Conservation (phyloP, 2,329 filamentous ascomycete species). For the Verticillium albo-atrum region DNA sequence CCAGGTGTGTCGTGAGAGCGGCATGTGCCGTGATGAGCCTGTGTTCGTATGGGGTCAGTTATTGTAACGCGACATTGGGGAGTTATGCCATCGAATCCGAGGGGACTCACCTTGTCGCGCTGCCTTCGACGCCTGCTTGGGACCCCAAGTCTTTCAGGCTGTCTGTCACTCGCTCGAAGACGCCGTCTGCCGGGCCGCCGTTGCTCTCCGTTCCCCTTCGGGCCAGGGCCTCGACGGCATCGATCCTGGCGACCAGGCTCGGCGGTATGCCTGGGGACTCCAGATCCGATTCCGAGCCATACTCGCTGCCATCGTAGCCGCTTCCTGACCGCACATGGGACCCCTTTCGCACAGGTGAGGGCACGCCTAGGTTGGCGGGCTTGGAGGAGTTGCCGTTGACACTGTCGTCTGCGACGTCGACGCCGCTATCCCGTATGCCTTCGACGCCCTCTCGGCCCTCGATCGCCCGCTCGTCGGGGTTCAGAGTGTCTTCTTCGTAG, state of each 20-base stretch:
- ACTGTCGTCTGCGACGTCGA: constrained; percentile 27
- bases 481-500: constrained; percentile 24
- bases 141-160: constrained; percentile 68
- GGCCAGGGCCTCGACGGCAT: constrained; percentile 67
- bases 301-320: constrained; percentile 70
- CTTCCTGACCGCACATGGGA: constrained; percentile 23
- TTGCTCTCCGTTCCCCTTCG: constrained; percentile 62
- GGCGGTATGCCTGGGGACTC: constrained; percentile 65
- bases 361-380: not conserved
- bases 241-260: constrained; percentile 64
- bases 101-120: constrained; percentile 60
- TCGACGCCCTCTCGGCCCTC: constrained; percentile 19
- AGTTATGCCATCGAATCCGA: not conserved
- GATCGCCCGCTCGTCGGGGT: constrained; percentile 18
- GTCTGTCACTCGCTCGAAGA: constrained; percentile 65
- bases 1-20: constrained; percentile 68
- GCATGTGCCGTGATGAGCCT: constrained; percentile 74
- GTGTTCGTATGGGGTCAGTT: constrained; percentile 3
- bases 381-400: not conserved
- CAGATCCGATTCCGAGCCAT: constrained; percentile 67
- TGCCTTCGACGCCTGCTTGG: constrained; percentile 67
- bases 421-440: constrained; percentile 34
- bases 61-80: not conserved
- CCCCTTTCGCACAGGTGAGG: not conserved
- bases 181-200: constrained; percentile 59